Evolutionary conservation across 345 rosid species (phyloP).

Genomic region (Turnera subulata): DNA sequence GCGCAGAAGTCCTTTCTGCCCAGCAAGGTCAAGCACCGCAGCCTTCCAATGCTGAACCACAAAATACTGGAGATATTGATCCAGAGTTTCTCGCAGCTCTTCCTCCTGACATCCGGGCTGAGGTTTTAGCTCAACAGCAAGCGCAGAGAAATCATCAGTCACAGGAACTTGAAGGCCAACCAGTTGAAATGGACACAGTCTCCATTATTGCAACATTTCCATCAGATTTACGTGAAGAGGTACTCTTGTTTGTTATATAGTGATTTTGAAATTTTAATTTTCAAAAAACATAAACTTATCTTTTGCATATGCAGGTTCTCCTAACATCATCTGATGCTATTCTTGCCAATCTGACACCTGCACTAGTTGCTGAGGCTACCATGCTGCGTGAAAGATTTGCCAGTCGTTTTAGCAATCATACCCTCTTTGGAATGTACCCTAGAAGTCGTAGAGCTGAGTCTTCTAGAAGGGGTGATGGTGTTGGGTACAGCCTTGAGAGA

Average conservation of each 20-base stretch:
- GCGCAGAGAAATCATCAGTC: conserved; percentile 89
- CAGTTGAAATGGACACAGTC: conserved; percentile 99
- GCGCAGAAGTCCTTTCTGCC: conserved; percentile 94
- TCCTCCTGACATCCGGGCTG: conserved; percentile 93
- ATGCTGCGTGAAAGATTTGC: conserved; percentile 97
- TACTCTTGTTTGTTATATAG: conserved; percentile 16
- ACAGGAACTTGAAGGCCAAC: conserved; percentile 98
- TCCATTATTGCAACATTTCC: conserved; percentile 98
- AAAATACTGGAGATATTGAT: conserved; percentile 80
- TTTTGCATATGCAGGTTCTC: conserved; percentile 56
- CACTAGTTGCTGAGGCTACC: conserved; percentile 97
- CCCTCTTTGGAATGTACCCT: conserved; percentile 89
- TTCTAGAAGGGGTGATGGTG: conserved; percentile 78
- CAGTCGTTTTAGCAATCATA: conserved; percentile 74
- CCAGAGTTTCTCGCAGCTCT: conserved; percentile 99
- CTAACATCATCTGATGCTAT: conserved; percentile 93
- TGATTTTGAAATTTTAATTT: background rate
- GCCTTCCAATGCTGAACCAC: conserved; percentile 65
- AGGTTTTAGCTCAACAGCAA: conserved; percentile 92
- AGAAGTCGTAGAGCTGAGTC: conserved; percentile 93
- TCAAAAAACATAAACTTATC: background rate
- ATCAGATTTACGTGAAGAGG: conserved; percentile 96
- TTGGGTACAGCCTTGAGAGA: conserved; percentile 60
- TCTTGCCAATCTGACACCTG: conserved; percentile 95
- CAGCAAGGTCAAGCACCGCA: conserved; percentile 79